These are phyloP conservation scores for Cucumis cinereus DNA, from an alignment of 306 rosid genomes.

Conservation along the genomic window DNA sequence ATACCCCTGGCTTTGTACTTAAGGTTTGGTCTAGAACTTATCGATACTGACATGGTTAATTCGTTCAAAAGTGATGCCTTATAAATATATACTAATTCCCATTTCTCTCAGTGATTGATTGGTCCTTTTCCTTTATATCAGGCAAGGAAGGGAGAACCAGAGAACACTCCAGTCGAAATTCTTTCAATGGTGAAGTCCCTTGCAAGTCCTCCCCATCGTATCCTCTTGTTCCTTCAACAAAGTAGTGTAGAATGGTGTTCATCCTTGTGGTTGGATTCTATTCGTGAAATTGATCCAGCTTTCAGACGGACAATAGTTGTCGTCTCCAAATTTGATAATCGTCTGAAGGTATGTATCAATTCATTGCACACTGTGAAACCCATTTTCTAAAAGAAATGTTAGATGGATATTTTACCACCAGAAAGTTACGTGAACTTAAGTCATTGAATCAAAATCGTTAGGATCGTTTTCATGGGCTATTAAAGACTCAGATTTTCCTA, in stretches of 20 bases:
- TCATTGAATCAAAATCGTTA: not conserved
- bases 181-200: conserved; percentile 87
- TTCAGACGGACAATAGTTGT: conserved; percentile 69
- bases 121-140: conserved; percentile 18
- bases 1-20: conserved; percentile 97
- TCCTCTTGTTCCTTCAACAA: conserved; percentile 87
- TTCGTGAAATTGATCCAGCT: conserved; percentile 84
- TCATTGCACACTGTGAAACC: not conserved
- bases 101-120: not conserved
- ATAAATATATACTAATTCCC: not conserved
- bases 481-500: not conserved
- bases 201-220: conserved; percentile 91
- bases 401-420: not conserved
- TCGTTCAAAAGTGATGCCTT: not conserved
- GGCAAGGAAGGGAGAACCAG: conserved; percentile 98
- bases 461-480: not conserved
- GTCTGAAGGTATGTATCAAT: conserved; percentile 75
- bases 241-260: conserved; percentile 99
- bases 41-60: not conserved
- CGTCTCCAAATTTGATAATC: conserved; percentile 95
- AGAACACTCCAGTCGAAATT: conserved; percentile 82
- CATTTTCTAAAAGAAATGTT: not conserved
- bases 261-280: conserved; percentile 77
- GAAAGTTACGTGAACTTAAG: not conserved
- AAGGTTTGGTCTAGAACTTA: conserved; percentile 31